Base-by-base conservation (phyloP, 2,329 filamentous ascomycete species). In the Didymella segeticola region DNA sequence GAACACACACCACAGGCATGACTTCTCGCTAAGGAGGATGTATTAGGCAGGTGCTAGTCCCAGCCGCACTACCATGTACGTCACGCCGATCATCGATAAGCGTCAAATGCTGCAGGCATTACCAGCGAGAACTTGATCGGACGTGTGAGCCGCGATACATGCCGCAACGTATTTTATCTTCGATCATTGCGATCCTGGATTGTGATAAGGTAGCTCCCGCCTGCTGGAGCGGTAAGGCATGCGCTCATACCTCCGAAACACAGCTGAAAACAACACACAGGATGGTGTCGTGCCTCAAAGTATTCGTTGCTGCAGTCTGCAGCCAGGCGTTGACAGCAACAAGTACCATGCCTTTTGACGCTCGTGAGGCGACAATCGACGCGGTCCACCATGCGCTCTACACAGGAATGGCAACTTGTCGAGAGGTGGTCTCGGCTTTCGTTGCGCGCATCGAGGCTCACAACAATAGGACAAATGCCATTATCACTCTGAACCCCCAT, bases 351-450 rank as follows among this genome's bases (percentile, higher is more conserved):
- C 65, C 68, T 22, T 79, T 86, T 55, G 82, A 86, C 53, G 71
- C 80, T 10, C 74, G 81, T 45, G 84, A 87, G 72, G 82, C 86
- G 2, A 86, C 84, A 0, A 82, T 88, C 53, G 73, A 80, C 25
- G 77, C 77, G 1, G 78, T 86, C 7, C 86, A 87, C 56, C 73
- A 80, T 61, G 80, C 80, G 8, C 77, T 89, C 8, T 81, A 80
- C 63, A 78, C 78, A 19, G 76, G 81, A 9, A 69, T 79, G 5
- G 79, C 81, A 25, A 83, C 81, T 38, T 87, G 85, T 66, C 79
- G 80, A 12, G 77, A 77, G 17, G 74, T 87, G 0, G 78, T 86
- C 4, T 80, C 78, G 6, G 74, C 80, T 2, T 87, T 85, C 63
- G 69, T 88, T 17, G 74, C 81, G 1, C 79, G 84, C 14, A 85